Base-by-base conservation (phyloP, 1,284 basidiomycete genomes). In the Apiotrichum laibachii region DNA sequence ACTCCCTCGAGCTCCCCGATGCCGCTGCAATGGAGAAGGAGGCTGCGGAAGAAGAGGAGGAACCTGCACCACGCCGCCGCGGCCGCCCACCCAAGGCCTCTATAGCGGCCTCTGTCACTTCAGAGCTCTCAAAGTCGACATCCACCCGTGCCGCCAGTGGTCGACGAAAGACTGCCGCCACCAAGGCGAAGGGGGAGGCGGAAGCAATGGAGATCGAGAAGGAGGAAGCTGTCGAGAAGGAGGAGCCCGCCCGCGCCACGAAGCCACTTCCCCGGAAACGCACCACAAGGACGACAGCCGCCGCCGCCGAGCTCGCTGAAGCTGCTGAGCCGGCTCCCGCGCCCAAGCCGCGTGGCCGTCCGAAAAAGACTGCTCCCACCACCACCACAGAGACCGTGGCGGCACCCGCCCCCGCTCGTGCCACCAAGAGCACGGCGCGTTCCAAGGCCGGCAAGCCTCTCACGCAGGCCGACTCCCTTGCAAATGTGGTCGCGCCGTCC, bases 401-500 rank as follows among this genome's bases (percentile, higher is more conserved):
- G 16, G 50, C 57, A 10, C 43, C 40, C 5, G 11, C 13, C 33
- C 5, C 31, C 13, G 11, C n/a, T 8, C n/a, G 21, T 37, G 50
- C 50, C 15, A 37, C 52, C 5, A 21, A 35, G 8, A n/a, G 34
- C 6, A 21, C 46, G 16, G 11, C 42, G 2, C 31, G 33, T 12
- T 13, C 11, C 9, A 50, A 54, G 51, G 34, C 47, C 13, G 55
- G 45, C 31, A 7, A 50, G 9, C 62, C 67, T 5, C 51, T 65
- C 34, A 63, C 68, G 7, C 65, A 68, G 40, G 61, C 71, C 18
- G 68, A 71, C 40, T 54, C 65, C 37, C 70, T 72, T 61, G 58
- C 65, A 10, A 75, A 72, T 56, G 63, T 71, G 12, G 70, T 70
- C 22, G 64, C 66, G 5, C 57, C 61, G 1, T 42, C 18, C 10